Conservation (phyloP, 2,329 filamentous ascomycete species). For the Colletotrichum gigasporum region DNA sequence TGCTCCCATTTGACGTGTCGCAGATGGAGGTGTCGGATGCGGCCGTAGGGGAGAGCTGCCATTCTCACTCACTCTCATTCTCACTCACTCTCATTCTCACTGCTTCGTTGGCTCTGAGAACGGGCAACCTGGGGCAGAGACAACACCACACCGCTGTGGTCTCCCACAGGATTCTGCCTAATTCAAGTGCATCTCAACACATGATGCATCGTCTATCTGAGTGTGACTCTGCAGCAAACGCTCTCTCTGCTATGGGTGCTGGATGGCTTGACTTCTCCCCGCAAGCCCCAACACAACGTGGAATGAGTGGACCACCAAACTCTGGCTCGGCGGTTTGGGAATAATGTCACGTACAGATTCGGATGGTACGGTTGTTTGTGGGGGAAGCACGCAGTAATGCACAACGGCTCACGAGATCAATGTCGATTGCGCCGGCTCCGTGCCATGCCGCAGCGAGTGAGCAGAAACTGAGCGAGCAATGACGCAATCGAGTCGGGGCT, state of each 20-base stretch:
- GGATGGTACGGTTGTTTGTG: conserved; percentile 31
- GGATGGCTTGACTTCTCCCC: background rate
- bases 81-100: too few species aligned
- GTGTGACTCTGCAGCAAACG: background rate
- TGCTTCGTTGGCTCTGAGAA: background rate
- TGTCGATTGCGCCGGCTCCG: background rate
- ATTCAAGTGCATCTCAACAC: background rate
- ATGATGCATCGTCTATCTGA: background rate
- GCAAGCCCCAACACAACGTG: background rate
- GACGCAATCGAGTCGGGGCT: conserved; percentile 5
- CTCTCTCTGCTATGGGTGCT: background rate
- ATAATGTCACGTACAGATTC: background rate
- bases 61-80: too few species aligned
- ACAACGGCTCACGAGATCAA: conserved; percentile 22
- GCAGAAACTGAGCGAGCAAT: background rate
- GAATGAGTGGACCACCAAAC: background rate
- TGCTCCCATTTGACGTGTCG: conserved; percentile 17
- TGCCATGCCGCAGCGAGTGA: background rate
- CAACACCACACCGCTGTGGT: background rate
- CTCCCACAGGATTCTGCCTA: background rate
- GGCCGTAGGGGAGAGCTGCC: background rate
- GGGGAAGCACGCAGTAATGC: conserved; percentile 14
- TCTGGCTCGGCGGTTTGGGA: background rate
- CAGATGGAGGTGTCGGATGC: conserved; percentile 9
- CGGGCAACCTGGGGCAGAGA: background rate